phyloP scores from a whole-genome alignment of 164 flowering plant genomes.

The Tetrastigma voinierianum region DNA sequence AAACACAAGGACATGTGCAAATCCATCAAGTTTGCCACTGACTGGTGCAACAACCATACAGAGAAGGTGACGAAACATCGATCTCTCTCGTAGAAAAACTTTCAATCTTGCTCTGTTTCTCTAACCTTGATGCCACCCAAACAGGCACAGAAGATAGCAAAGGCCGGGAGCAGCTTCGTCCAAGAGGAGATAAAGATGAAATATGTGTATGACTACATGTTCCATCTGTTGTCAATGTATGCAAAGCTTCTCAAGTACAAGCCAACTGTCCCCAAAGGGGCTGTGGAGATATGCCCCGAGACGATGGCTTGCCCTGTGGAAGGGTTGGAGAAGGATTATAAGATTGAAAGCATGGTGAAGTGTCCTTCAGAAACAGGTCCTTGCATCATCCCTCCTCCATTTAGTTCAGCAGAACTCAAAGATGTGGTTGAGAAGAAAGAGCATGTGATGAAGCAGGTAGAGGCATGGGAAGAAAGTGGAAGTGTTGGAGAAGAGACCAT shows the following conservation, averaged over 20 bases:
- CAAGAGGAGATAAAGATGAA: constrained; percentile 21
- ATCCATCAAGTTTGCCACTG: background rate
- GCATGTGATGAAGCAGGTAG: constrained; percentile 7
- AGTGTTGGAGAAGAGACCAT: too few species aligned
- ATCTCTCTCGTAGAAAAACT: too few species aligned
- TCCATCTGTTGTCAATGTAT: too few species aligned
- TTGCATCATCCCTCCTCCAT: constrained; percentile 25
- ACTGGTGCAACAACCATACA: constrained; percentile 4
- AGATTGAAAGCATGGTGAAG: constrained; percentile 19
- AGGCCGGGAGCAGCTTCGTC: constrained; percentile 25
- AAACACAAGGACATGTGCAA: background rate
- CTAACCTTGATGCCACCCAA: background rate
- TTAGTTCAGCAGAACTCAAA: constrained; percentile 3
- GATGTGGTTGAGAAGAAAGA: constrained; percentile 9
- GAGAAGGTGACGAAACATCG: background rate
- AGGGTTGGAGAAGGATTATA: constrained; percentile 7
- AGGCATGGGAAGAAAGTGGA: constrained; percentile 3
- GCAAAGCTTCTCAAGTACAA: constrained; percentile 29
- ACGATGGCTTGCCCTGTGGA: constrained; percentile 15
- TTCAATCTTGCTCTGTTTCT: too few species aligned
- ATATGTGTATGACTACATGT: too few species aligned
- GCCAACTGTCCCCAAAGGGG: constrained; percentile 26
- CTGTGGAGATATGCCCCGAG: constrained; percentile 31
- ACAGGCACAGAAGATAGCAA: constrained; percentile 36
- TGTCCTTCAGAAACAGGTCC: constrained; percentile 16